A percentile compares a stretch with the other conserved stretches of the same genome.
Evolutionary conservation across 2,329 filamentous ascomycete species (phyloP).

Genomic region (Atkinsonella texensis): DNA sequence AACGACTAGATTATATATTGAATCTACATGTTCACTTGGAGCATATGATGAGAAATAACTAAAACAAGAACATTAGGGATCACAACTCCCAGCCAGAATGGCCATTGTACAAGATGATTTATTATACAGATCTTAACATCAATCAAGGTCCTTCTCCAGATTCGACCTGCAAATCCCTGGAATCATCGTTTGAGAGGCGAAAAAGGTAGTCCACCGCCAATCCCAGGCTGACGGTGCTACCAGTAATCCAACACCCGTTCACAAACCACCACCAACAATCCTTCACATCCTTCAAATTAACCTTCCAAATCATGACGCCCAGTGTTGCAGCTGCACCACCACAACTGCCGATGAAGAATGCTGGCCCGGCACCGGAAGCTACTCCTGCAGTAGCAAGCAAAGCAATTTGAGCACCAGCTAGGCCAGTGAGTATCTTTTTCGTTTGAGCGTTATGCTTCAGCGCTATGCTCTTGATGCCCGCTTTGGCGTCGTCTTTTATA

Average conservation of each 20-base stretch:
- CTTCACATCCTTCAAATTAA: constrained; percentile 52
- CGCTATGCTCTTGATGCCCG: constrained; percentile 80
- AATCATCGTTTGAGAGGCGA: constrained; percentile 26
- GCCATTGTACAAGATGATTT: background rate
- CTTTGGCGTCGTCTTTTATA: constrained; percentile 72
- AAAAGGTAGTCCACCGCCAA: constrained; percentile 48
- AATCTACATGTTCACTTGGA: constrained; percentile 19
- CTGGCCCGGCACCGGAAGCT: constrained; percentile 54
- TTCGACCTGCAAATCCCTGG: background rate
- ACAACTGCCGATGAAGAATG: constrained; percentile 55
- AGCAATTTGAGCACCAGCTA: constrained; percentile 57
- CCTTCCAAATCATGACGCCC: constrained; percentile 54
- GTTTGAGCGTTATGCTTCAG: constrained; percentile 67
- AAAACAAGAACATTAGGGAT: too few species aligned
- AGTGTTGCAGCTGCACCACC: constrained; percentile 50
- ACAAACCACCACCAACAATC: constrained; percentile 71
- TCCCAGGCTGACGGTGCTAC: constrained; percentile 47
- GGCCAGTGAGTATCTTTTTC: constrained; percentile 59
- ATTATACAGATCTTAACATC: background rate
- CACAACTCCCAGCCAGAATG: too few species aligned
- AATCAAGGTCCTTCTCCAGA: background rate
- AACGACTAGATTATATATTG: constrained; percentile 30
- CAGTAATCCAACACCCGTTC: constrained; percentile 58
- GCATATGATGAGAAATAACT: background rate
- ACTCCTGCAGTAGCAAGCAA: constrained; percentile 59